These are phyloP conservation scores for Solanum hybrid DNA, from an alignment of 305 asterid species.

Conservation along the genomic window DNA sequence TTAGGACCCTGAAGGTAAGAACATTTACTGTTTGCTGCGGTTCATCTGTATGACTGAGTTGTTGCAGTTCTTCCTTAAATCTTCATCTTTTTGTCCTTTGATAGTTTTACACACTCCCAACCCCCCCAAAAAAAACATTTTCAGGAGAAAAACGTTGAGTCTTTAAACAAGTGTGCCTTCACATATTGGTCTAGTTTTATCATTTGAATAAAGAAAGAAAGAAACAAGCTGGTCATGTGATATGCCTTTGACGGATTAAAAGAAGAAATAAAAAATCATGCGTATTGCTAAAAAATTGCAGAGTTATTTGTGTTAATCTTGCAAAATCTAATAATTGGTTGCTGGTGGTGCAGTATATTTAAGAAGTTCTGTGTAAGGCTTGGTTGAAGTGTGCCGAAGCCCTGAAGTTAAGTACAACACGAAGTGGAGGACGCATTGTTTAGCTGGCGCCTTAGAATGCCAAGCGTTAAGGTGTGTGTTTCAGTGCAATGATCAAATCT, in stretches of 20 bases:
- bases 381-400: neutral
- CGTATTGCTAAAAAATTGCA: neutral
- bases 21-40: neutral
- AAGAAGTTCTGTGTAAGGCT: neutral
- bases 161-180: neutral
- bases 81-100: neutral
- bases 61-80: neutral
- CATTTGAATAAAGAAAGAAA: neutral
- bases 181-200: neutral
- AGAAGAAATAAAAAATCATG: neutral
- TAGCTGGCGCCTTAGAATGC: neutral
- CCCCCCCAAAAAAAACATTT: neutral
- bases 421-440: neutral
- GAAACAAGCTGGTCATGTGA: neutral
- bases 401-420: neutral
- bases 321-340: neutral
- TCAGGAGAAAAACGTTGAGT: neutral
- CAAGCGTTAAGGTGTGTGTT: neutral
- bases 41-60: neutral
- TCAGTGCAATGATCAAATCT: neutral
- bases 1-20: neutral
- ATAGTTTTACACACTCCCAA: neutral
- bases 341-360: neutral
- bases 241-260: neutral
- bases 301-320: neutral